These are phyloP conservation scores for Penicillium robsamsonii DNA, from an alignment of 495 filamentous ascomycete species.

Conservation along the genomic window DNA sequence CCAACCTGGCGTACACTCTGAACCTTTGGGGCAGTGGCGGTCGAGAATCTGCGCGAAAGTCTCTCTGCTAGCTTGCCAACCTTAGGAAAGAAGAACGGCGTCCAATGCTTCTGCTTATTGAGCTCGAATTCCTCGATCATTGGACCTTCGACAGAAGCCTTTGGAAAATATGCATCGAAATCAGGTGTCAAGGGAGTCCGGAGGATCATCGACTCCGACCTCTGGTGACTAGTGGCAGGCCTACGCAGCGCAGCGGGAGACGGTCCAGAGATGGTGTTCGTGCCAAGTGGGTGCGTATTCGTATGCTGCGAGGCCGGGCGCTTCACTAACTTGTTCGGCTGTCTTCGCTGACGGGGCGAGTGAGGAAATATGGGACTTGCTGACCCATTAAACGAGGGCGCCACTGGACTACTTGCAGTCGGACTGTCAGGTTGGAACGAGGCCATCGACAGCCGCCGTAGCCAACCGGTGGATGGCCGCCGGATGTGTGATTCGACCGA, in stretches of 20 bases:
- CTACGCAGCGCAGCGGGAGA: constrained; percentile 62
- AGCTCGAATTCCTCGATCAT: constrained; percentile 17
- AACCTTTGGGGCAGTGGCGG: constrained; percentile 25
- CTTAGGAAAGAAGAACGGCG: constrained; percentile 45
- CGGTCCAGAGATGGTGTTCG: constrained; percentile 41
- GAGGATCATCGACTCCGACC: constrained; percentile 67
- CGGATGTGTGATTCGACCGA: constrained; percentile 39
- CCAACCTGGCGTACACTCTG: constrained; percentile 29
- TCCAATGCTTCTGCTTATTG: constrained; percentile 36
- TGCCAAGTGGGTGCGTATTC: constrained; percentile 33
- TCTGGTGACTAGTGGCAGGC: constrained; percentile 85
- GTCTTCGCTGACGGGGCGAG: constrained; percentile 44
- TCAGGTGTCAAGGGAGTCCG: constrained; percentile 32
- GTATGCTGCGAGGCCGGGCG: constrained; percentile 64
- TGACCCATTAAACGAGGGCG: constrained; percentile 70
- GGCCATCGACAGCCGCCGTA: constrained; percentile 69
- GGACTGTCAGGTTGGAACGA: constrained; percentile 72
- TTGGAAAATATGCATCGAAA: constrained; percentile 29
- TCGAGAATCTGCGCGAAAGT: constrained; percentile 33
- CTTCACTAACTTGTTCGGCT: constrained; percentile 88
- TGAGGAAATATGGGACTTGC: constrained; percentile 60
- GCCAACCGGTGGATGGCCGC: constrained; percentile 66
- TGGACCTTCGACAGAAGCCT: constrained; percentile 19
- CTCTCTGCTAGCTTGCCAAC: constrained; percentile 37
- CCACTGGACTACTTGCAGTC: constrained; percentile 63